These are phyloP conservation scores for Isabelozyma pseudorhagii DNA, from an alignment of 805 yeast genomes.

Conservation along the genomic window DNA sequence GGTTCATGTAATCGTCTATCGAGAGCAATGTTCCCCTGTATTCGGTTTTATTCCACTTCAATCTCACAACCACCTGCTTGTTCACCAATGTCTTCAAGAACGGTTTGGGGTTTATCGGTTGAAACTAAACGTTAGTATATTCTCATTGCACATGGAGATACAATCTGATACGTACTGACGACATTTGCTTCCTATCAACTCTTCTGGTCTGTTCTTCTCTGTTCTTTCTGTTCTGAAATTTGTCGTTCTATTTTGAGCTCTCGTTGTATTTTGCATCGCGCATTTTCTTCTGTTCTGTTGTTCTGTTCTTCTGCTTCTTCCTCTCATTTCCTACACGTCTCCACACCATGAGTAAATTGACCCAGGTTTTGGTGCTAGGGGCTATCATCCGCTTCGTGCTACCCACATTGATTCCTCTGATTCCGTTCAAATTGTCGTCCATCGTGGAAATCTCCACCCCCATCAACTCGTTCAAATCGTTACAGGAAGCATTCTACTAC, in stretches of 20 bases:
- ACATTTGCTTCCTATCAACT: conserved; percentile 3
- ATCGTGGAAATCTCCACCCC: conserved; percentile 71
- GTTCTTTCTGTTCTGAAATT: neutral
- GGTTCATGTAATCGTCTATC: conserved; percentile 89
- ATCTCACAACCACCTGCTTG: conserved; percentile 66
- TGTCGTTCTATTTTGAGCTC: neutral
- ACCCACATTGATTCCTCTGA: conserved; percentile 32
- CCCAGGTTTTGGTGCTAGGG: conserved; percentile 22
- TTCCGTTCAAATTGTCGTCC: conserved; percentile 24
- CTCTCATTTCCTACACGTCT: neutral
- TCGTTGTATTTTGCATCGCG: neutral
- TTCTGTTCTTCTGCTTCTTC: neutral
- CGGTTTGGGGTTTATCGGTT: conserved; percentile 88
- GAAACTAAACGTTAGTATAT: conserved; percentile 27
- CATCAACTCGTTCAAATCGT: conserved; percentile 58
- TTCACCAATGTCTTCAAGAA: conserved; percentile 75
- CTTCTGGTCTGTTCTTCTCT: neutral
- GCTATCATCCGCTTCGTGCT: conserved; percentile 29
- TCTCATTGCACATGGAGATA: neutral
- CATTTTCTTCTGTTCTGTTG: neutral
- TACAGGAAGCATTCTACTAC: conserved; percentile 49
- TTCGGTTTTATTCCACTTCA: conserved; percentile 89
- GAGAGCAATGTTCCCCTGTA: conserved; percentile 76
- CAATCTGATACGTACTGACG: conserved; percentile 7
- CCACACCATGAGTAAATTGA: conserved; percentile 17